phyloP scores from a whole-genome alignment of 768 basidiomycete genomes.

The Cystoderma amianthinum region DNA sequence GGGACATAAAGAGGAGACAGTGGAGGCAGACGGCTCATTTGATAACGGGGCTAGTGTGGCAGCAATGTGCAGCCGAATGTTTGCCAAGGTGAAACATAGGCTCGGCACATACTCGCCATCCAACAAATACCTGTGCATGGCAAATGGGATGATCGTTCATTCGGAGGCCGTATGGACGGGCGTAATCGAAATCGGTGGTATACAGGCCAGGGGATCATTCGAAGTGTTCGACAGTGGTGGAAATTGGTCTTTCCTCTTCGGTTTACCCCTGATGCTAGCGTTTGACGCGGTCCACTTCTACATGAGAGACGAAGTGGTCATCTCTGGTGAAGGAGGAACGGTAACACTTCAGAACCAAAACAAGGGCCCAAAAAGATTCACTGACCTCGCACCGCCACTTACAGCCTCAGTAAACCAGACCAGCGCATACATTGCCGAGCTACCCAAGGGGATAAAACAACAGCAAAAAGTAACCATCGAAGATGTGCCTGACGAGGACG shows the following conservation, averaged over 20 bases:
- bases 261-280: slow-evolving; percentile 9
- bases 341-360: not conserved
- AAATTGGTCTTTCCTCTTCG: slow-evolving; percentile 8
- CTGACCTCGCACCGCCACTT: too few species aligned
- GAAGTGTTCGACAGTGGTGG: slow-evolving; percentile 12
- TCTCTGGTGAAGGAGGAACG: not conserved
- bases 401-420: not conserved
- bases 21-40: slow-evolving; percentile 1
- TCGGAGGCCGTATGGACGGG: slow-evolving; percentile 9
- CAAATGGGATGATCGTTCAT: slow-evolving; percentile 7
- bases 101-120: not conserved
- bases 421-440: not conserved
- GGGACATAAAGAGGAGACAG: not conserved
- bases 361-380: not conserved
- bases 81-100: not conserved
- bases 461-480: not conserved
- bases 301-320: slow-evolving; percentile 1
- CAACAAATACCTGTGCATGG: slow-evolving; percentile 8
- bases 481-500: not conserved
- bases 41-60: slow-evolving; percentile 9
- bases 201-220: slow-evolving; percentile 3
- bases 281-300: slow-evolving; percentile 10
- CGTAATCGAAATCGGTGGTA: slow-evolving; percentile 4
- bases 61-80: slow-evolving; percentile 4
- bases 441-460: not conserved